These are phyloP conservation scores for Primulina eburnea DNA, from an alignment of 257 asterid species.

Conservation along the genomic window DNA sequence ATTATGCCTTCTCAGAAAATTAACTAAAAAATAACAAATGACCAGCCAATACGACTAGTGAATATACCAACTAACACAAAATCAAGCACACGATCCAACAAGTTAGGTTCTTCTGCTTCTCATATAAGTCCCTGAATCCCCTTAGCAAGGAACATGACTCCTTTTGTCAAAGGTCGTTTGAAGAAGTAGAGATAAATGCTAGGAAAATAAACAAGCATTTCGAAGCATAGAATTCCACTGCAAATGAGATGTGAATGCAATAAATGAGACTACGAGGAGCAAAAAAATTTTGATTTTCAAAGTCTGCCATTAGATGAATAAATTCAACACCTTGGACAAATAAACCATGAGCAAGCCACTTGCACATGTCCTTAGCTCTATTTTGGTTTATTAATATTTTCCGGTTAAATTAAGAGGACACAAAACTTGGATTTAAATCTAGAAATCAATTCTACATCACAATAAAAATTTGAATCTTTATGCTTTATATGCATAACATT, in stretches of 20 bases:
- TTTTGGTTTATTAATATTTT: neutral
- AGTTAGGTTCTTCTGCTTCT: neutral
- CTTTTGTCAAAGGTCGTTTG: neutral
- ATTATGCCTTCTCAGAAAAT: conserved; percentile 15
- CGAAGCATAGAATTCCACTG: neutral
- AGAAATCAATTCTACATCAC: neutral
- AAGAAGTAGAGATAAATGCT: neutral
- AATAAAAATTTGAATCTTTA: neutral
- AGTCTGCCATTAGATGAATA: neutral
- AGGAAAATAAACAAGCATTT: neutral
- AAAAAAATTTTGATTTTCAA: neutral
- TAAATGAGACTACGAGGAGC: neutral
- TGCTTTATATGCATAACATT: neutral
- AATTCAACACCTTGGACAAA: neutral
- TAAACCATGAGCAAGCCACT: conserved; percentile 1
- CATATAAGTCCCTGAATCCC: neutral
- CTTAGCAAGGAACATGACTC: neutral
- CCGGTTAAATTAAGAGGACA: neutral
- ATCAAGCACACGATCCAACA: neutral
- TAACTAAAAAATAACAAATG: conserved; percentile 4
- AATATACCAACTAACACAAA: neutral
- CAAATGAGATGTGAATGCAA: neutral
- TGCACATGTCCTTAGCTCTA: neutral
- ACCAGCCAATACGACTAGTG: neutral
- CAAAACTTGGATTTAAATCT: neutral